Base-by-base conservation (phyloP, 2,329 filamentous ascomycete species). In the Sclerotinia borealis region DNA sequence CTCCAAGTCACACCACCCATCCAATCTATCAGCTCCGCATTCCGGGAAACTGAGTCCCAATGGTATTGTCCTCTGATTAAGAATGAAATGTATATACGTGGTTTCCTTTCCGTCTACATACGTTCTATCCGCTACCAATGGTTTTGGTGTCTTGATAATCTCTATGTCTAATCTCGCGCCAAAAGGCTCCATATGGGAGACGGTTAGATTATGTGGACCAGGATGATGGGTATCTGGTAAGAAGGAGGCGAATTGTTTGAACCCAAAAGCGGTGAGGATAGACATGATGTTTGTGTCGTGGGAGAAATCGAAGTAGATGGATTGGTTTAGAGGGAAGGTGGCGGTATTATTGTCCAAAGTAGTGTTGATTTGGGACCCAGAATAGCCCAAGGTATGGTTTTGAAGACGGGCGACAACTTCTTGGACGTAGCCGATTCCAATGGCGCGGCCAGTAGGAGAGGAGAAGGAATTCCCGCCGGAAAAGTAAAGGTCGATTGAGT, bases 1-100 rank as follows among this genome's bases (percentile, higher is more conserved):
- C 3, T 81, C 80, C 55, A 92, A 74, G 72, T 92, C 88, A 72
- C 90, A 92, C 89, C 90, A 92, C 0, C 89, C 90, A 73, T 92
- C 90, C 49, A 86, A 82, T 5, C 89, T 77, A 13, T 80, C 72
- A 1, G 68, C 76, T 45, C 83, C 87, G 69, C 90, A 92, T 64
- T 85, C 83, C 1, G 82, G 75, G 65, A 90, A 86, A 70, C 86
- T 91, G 64, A 75, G 75, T 8, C 88, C 86, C 0, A 92, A 77
- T 1, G 89, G 89, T 0, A 92, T 71, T 0, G 89, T 92, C 36
- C 90, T 80, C 76, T 91, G 88, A 73, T 91, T 91, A 50, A 91
- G 79, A 2, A 91, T 75, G 70, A 92, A 90, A 73, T 91, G 89
- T 7, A 92, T 79, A 73, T 92, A 92, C 60, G 78, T 84, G 0